Evolutionary conservation across 2,329 filamentous ascomycete genomes (phyloP), one percentile per base, ranked within the genome.

Genomic region (Pseudogymnoascus sp.): DNA sequence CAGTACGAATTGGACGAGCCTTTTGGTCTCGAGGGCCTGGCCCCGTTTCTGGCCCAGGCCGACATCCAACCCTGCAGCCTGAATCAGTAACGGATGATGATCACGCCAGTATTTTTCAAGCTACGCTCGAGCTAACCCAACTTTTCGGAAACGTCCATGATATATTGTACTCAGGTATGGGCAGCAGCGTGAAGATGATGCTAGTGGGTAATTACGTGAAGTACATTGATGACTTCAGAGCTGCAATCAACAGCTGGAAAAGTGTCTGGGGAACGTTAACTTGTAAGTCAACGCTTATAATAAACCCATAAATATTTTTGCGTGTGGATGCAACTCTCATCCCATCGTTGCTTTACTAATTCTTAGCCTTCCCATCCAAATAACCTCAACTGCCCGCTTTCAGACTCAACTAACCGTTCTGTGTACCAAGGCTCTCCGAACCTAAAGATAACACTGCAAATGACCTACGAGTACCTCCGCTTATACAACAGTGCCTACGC

Each of bases 401-500:
- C 11, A 40, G 37, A 23, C 17, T 10, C 19, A 15, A 62, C 23
- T 17, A 13, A 10, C 29, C n/a, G 64, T 63, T 37, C 66, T 29
- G 38, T 37, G 10, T 23, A 21, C n/a, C 7, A 62, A 83, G 82
- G 83, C 70, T 88, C 87, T 1, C 79, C 83, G 1, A 82, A 83
- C 5, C 82, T 90, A 66, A 89, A 89, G 71, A 83, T 85, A 3
- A 88, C 83, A 4, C 74, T 91, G 2, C 78, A 89, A 23, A 79
- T 91, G 69, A 88, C 87, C 0, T 90, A 89, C 69, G 87, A 90
- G 68, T 91, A 90, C 69, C 75, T 91, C 1, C 81, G 88, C 6
- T 79, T 91, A 0, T 91, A 91, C 72, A 88, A 88, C 60, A 90
- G 89, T 64, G 88, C 88, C 0, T 91, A 90, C 70, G 88, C 88